These are phyloP conservation scores for Scedosporium boydii DNA, from an alignment of 2,329 filamentous ascomycete species.

Conservation along the genomic window DNA sequence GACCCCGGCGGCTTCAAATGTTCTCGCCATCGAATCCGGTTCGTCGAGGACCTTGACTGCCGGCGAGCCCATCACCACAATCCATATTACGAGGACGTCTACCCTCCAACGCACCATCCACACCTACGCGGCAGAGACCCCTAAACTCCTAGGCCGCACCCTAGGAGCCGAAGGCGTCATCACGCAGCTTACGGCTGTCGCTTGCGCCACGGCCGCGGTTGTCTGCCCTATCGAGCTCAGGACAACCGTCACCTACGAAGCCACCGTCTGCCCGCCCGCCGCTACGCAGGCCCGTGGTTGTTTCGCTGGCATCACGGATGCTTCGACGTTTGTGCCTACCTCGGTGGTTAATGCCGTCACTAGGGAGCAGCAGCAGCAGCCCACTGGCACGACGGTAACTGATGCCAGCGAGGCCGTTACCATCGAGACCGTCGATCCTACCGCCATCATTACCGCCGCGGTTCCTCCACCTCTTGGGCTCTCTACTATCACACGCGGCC, in stretches of 20 bases:
- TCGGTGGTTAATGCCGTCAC: neutral
- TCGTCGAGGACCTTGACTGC: neutral
- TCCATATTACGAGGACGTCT: neutral
- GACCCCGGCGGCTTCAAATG: neutral
- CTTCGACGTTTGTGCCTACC: neutral
- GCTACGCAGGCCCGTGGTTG: neutral
- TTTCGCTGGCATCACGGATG: constrained; percentile 1
- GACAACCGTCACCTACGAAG: constrained; percentile 3
- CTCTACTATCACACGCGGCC: neutral
- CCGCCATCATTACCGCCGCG: neutral
- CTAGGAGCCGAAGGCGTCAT: neutral
- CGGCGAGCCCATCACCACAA: neutral
- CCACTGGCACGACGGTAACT: neutral
- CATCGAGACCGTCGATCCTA: neutral
- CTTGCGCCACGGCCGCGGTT: neutral
- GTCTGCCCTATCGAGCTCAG: constrained; percentile 3
- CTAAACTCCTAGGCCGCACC: neutral
- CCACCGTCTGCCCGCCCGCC: neutral
- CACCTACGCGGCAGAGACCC: neutral
- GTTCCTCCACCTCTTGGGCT: neutral
- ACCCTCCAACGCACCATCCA: neutral
- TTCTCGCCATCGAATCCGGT: neutral
- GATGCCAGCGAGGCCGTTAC: neutral
- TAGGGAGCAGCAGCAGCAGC: neutral
- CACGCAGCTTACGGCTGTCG: neutral